Conservation (phyloP, 2,329 filamentous ascomycete genomes). For the Boeremia lycopersici region DNA sequence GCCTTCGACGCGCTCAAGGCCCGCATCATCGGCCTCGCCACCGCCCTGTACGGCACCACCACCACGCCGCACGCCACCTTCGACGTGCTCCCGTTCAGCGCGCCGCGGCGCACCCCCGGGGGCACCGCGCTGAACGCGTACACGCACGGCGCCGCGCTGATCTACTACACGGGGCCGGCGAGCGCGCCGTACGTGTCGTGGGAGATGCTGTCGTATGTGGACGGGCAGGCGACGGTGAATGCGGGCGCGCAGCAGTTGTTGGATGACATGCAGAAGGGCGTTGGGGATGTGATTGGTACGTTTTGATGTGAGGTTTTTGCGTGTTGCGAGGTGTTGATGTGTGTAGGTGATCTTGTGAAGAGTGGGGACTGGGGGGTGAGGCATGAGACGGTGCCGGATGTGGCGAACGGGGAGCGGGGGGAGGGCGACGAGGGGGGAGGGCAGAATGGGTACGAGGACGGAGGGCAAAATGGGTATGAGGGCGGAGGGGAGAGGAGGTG, state of each 20-base stretch:
- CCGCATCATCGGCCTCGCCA: constrained; percentile 5
- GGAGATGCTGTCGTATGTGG: constrained; percentile 12
- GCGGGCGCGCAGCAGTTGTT: constrained; percentile 11
- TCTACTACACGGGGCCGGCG: constrained; percentile 9
- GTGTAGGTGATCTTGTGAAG: not conserved
- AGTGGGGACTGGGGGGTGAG: constrained; percentile 4
- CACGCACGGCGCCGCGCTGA: constrained; percentile 8
- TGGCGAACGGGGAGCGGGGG: constrained; percentile 4
- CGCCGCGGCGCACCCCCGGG: not conserved
- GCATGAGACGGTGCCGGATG: constrained; percentile 9
- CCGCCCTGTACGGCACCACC: constrained; percentile 6
- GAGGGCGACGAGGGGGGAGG: not conserved
- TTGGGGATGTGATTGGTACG: constrained; percentile 12
- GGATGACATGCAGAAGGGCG: constrained; percentile 9
- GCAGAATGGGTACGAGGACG: not conserved
- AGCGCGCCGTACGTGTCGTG: not conserved
- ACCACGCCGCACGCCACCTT: not conserved
- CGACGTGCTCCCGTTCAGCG: constrained; percentile 5
- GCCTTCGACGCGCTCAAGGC: constrained; percentile 2
- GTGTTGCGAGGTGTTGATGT: not conserved
- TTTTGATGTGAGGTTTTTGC: not conserved
- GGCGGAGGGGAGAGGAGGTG: not conserved
- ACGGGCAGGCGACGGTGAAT: not conserved
- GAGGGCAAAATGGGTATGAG: not conserved
- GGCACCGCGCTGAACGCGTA: not conserved